These are phyloP conservation scores for Apiospora aurea DNA, from an alignment of 2,329 filamentous ascomycete genomes.

Conservation along the genomic window DNA sequence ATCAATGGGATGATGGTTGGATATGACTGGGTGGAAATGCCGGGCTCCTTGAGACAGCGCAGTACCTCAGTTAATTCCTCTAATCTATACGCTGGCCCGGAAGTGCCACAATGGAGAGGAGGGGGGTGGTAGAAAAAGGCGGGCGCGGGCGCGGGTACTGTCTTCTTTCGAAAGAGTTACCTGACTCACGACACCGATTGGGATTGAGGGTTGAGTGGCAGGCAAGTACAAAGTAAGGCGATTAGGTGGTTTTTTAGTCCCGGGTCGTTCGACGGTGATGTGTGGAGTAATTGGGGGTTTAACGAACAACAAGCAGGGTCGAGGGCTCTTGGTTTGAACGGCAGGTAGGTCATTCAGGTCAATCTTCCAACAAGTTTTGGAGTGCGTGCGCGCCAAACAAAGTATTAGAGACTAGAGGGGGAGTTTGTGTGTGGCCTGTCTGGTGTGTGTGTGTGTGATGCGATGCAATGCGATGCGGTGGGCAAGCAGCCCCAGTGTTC, in stretches of 20 bases:
- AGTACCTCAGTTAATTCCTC: constrained; percentile 20
- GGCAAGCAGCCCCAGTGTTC: constrained; percentile 7
- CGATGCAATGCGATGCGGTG: not conserved
- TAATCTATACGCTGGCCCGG: constrained; percentile 10
- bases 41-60: constrained; percentile 19
- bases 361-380: constrained; percentile 3
- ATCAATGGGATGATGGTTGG: constrained; percentile 12
- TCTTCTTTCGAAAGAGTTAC: constrained; percentile 13
- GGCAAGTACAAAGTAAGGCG: not conserved
- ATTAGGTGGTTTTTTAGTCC: constrained; percentile 17
- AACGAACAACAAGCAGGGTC: constrained; percentile 14
- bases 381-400: not conserved
- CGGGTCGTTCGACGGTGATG: not conserved
- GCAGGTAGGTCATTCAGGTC: not conserved
- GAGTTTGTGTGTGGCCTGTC: not conserved
- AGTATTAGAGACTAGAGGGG: not conserved
- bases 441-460: not conserved
- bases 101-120: not conserved
- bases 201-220: not conserved
- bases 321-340: constrained; percentile 16
- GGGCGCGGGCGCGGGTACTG: constrained; percentile 14
- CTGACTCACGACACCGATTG: constrained; percentile 10
- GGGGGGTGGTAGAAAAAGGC: constrained; percentile 9
- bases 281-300: constrained; percentile 19
- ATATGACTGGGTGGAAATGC: constrained; percentile 19